A percentile compares a stretch with the other conserved stretches of the same genome.
phyloP scores from a whole-genome alignment of 78 protist species.

The Emiliania huxleyi region DNA sequence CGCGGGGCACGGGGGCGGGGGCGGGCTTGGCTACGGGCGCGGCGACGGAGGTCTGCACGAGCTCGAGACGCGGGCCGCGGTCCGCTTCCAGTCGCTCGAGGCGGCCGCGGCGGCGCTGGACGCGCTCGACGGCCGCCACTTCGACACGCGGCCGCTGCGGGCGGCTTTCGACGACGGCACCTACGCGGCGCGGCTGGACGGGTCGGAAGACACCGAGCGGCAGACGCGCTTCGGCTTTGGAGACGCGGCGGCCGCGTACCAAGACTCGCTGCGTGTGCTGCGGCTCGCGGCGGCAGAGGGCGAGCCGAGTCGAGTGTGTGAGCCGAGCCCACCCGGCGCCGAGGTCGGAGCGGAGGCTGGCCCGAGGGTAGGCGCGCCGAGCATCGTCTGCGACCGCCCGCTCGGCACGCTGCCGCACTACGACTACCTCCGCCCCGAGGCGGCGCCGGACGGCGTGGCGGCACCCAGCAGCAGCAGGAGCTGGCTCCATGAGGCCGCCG shows the following conservation, averaged over 20 bases:
- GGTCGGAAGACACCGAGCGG: not conserved
- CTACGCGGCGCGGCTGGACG: not conserved
- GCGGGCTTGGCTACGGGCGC: not conserved
- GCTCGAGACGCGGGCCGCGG: not conserved
- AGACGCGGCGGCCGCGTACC: not conserved
- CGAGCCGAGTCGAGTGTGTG: too few species aligned
- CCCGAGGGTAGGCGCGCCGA: too few species aligned
- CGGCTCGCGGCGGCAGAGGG: not conserved
- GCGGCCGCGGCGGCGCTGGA: not conserved
- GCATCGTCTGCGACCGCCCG: not conserved
- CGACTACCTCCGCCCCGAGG: not conserved
- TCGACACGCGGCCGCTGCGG: not conserved
- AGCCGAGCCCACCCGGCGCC: too few species aligned
- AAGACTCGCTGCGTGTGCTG: not conserved
- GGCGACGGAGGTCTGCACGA: not conserved
- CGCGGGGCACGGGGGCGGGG: not conserved
- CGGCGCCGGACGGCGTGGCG: not conserved
- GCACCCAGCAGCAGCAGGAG: too few species aligned
- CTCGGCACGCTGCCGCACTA: not conserved
- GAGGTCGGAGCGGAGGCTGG: too few species aligned
- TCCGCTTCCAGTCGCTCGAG: not conserved
- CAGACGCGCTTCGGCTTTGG: slow-evolving; percentile 11
- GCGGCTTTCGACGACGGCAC: not conserved
- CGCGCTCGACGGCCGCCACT: not conserved
- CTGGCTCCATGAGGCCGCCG: too few species aligned